These are phyloP conservation scores for Entomortierella lignicola DNA, from an alignment of 192 early-diverging fungal species.

Conservation along the genomic window DNA sequence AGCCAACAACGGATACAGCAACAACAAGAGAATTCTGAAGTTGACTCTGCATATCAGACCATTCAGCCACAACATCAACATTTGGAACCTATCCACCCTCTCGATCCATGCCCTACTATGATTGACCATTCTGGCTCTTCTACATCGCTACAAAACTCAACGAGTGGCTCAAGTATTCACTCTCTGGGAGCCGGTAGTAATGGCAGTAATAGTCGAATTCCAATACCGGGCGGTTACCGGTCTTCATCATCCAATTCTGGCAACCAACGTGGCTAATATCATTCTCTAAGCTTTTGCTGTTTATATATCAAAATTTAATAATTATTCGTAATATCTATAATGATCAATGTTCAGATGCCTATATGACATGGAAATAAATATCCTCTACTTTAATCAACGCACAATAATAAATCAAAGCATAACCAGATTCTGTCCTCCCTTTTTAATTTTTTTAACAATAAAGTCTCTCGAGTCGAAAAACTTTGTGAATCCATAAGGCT, in stretches of 20 bases:
- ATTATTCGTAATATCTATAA: no score
- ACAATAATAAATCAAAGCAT: no score
- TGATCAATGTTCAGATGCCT: no score
- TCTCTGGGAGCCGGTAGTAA: neutral
- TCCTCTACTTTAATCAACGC: no score
- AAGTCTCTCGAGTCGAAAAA: no score
- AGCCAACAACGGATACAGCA: neutral
- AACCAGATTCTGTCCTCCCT: no score
- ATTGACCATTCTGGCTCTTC: neutral
- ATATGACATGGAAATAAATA: no score
- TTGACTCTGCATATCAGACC: neutral
- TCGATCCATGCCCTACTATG: slow-evolving; percentile 15
- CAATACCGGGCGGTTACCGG: slow-evolving; percentile 10
- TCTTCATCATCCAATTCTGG: slow-evolving; percentile 13
- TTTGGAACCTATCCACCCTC: slow-evolving; percentile 25
- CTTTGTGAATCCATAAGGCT: no score
- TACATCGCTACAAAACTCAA: neutral
- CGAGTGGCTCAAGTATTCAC: neutral
- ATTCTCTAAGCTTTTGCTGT: no score
- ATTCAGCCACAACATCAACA: neutral
- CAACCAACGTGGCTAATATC: neutral
- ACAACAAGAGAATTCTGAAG: no score
- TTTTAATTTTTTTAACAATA: no score
- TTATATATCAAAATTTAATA: no score
- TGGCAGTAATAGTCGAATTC: slow-evolving; percentile 15